phyloP scores from a whole-genome alignment of 768 basidiomycete species.

The Gymnopilus junonius region DNA sequence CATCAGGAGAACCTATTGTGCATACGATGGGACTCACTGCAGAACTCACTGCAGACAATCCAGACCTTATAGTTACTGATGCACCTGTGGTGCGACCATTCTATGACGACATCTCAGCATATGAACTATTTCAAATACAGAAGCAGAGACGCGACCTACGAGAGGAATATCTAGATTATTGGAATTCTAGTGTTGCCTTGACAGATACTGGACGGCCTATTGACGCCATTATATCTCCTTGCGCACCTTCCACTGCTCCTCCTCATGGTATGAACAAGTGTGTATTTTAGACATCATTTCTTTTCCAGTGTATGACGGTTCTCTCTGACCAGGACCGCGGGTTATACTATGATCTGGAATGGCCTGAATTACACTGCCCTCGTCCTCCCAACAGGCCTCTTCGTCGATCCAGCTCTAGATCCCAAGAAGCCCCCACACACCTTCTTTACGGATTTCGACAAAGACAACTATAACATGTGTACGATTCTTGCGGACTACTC shows the following conservation, averaged over 20 bases:
- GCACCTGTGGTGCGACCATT: slow-evolving; percentile 28
- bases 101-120: slow-evolving; percentile 46
- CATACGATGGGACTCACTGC: slow-evolving; percentile 45
- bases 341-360: slow-evolving; percentile 72
- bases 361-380: slow-evolving; percentile 65
- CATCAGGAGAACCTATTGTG: slow-evolving; percentile 60
- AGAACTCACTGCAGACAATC: slow-evolving; percentile 31
- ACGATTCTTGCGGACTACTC: slow-evolving; percentile 25
- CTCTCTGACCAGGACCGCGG: slow-evolving; percentile 37
- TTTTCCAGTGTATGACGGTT: neutral
- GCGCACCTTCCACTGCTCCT: slow-evolving; percentile 60
- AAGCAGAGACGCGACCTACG: slow-evolving; percentile 53
- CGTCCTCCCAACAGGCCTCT: slow-evolving; percentile 63
- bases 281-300: neutral
- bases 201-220: slow-evolving; percentile 77
- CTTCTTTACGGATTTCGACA: slow-evolving; percentile 56
- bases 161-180: slow-evolving; percentile 61
- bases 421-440: slow-evolving; percentile 42
- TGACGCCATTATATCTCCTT: slow-evolving; percentile 75
- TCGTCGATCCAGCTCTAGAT: slow-evolving; percentile 60
- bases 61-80: slow-evolving; percentile 6
- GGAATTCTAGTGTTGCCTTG: slow-evolving; percentile 52
- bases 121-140: slow-evolving; percentile 71
- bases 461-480: slow-evolving; percentile 58
- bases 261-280: slow-evolving; percentile 59